Percentiles rank a stretch among this genome's conserved stretches.
Conservation (phyloP, 169 alveolate species). For the Cryptosporidium tyzzeri region DNA sequence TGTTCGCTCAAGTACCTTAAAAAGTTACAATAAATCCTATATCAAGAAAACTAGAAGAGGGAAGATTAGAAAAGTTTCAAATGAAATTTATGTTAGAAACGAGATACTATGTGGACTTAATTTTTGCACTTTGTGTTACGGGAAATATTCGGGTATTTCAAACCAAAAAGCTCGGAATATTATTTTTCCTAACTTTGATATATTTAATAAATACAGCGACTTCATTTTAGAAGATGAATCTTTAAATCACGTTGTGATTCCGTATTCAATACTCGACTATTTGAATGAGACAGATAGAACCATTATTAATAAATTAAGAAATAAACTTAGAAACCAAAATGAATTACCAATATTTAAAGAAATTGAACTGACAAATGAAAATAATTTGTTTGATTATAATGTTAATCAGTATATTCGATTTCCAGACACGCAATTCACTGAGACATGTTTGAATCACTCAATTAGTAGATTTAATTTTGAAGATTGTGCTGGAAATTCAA, state of each 20-base stretch:
- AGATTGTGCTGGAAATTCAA: slow-evolving; percentile 16
- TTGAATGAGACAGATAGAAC: slow-evolving; percentile 64
- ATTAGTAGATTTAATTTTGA: slow-evolving; percentile 1
- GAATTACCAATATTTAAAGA: slow-evolving; percentile 30
- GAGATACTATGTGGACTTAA: slow-evolving; percentile 83
- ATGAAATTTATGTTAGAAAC: slow-evolving; percentile 85
- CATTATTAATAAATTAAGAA: slow-evolving; percentile 70
- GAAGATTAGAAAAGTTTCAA: slow-evolving; percentile 82
- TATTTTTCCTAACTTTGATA: slow-evolving; percentile 16
- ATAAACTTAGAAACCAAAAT: background rate
- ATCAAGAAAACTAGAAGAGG: slow-evolving; percentile 81
- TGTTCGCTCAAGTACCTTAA: background rate
- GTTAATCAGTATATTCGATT: slow-evolving; percentile 30
- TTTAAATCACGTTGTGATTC: slow-evolving; percentile 67
- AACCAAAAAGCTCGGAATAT: slow-evolving; percentile 16
- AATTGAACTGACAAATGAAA: background rate
- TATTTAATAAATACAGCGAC: slow-evolving; percentile 33
- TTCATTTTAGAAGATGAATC: slow-evolving; percentile 78
- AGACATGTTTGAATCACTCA: background rate
- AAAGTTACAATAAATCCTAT: slow-evolving; percentile 15
- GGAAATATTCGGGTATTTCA: background rate
- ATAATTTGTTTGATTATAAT: background rate
- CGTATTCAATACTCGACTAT: slow-evolving; percentile 74
- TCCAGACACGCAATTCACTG: slow-evolving; percentile 53
- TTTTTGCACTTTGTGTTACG: slow-evolving; percentile 77